These are phyloP conservation scores for Aspergillus bridgeri DNA, from an alignment of 495 filamentous ascomycete species.

Conservation along the genomic window DNA sequence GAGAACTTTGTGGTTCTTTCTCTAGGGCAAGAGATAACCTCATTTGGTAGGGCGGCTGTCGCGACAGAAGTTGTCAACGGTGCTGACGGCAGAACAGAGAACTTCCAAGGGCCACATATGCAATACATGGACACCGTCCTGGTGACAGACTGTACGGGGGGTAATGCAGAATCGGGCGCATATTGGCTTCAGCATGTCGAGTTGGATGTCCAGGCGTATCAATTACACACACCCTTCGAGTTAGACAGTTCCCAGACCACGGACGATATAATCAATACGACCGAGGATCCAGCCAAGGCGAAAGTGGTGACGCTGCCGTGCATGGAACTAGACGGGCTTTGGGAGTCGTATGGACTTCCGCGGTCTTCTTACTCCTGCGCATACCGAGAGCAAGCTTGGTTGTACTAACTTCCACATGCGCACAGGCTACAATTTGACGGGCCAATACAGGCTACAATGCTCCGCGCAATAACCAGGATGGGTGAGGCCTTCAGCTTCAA, in stretches of 20 bases:
- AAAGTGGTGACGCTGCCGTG: conserved; percentile 38
- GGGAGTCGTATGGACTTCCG: conserved; percentile 41
- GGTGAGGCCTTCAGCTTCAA: conserved; percentile 21
- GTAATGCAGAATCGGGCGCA: conserved; percentile 11
- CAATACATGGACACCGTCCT: conserved; percentile 17
- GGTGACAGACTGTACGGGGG: conserved; percentile 20
- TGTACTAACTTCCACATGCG: neutral
- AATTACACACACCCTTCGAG: conserved; percentile 13
- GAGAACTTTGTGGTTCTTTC: conserved; percentile 19
- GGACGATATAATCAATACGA: conserved; percentile 8
- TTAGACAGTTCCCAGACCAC: conserved; percentile 11
- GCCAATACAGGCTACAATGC: conserved; percentile 39
- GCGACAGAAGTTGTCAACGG: neutral
- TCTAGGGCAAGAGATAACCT: conserved; percentile 17
- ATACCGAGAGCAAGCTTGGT: neutral
- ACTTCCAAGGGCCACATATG: conserved; percentile 12
- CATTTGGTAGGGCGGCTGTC: conserved; percentile 13
- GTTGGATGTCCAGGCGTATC: conserved; percentile 22
- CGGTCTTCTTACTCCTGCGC: neutral
- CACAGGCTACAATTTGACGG: conserved; percentile 47
- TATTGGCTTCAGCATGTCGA: conserved; percentile 21
- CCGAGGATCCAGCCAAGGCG: conserved; percentile 16
- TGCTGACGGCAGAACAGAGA: conserved; percentile 10
- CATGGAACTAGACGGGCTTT: conserved; percentile 40
- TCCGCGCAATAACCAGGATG: conserved; percentile 46